Evolutionary conservation across 805 yeast genomes (phyloP), one percentile per base, ranked within the genome.

Genomic region (Zygosaccharomyces pseudorouxii): DNA sequence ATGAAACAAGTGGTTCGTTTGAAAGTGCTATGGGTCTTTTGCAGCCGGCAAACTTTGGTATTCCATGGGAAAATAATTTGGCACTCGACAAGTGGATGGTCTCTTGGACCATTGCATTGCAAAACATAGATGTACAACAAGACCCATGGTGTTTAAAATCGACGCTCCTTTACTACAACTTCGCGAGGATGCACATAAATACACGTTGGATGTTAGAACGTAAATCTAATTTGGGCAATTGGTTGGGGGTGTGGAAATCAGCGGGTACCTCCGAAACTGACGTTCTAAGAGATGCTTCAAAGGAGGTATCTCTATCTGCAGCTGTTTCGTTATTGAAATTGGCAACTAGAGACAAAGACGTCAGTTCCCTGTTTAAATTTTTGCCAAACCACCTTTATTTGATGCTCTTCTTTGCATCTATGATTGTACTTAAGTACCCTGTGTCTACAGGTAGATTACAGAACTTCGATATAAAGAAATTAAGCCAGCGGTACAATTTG

Each of bases 81-180:
- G 86, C 82, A 49, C 65, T 83, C 31, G 89, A 83, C 58, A 81
- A 77, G 63, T 83, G 89, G 89, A 83, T 83, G 87, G 86, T 83
- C 4, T 82, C 83, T 18, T 83, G 89, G 89, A 81, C 89, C 0
- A 86, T 84, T 9, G 63, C 82, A 36, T 65, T 83, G 18, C 78
- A 85, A 3, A 85, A 86, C 1, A 73, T 79, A 42, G 74, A 73
- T 43, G 68, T 65, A 16, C 67, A 66, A 25, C 59, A 62, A 42
- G 78, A 81, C 33, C 65, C 74, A 0, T 83, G 89, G 89, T 78
- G 85, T 8, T 76, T 85, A 0, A 83, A 83, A 56, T 80, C 86
- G 1, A 82, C 88, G 0, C 68, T 83, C 50, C 78, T 83, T 38
- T 84, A 83, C 59, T 83, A 83, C 58, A 82, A 83, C 58, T 83